Evolutionary conservation across 345 rosid species (phyloP).

Genomic region (Clarkia xantiana): DNA sequence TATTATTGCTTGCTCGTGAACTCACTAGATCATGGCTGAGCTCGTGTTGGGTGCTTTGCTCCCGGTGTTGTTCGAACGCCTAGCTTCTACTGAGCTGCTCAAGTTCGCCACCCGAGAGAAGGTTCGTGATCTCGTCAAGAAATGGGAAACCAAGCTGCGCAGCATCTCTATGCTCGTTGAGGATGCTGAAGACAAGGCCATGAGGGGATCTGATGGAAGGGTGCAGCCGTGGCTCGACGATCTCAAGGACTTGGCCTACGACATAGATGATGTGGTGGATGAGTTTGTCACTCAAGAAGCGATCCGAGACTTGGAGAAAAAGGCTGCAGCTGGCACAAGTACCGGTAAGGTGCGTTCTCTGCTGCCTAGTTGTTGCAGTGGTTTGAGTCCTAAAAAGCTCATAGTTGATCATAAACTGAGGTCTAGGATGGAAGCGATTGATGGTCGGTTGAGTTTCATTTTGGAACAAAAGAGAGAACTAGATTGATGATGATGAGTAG

Average conservation of each 20-base stretch:
- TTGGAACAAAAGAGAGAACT: too few relatives aligned
- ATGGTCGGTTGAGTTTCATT: too few relatives aligned
- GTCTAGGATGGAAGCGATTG: conserved; percentile 6
- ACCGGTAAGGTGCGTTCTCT: background rate
- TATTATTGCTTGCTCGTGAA: too few relatives aligned
- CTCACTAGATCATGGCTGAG: conserved; percentile 4
- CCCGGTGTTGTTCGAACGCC: conserved; percentile 4
- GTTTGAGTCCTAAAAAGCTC: background rate
- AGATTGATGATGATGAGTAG: too few relatives aligned
- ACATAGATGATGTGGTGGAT: too few relatives aligned
- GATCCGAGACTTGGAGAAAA: background rate
- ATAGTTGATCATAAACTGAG: conserved; percentile 8
- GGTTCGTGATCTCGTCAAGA: conserved; percentile 6
- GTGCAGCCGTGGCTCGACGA: too few relatives aligned
- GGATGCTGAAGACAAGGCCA: conserved; percentile 8
- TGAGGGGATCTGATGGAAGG: too few relatives aligned
- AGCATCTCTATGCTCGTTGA: conserved; percentile 5
- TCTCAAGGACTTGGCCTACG: too few relatives aligned
- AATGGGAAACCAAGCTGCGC: conserved; percentile 6
- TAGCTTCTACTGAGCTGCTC: conserved; percentile 10
- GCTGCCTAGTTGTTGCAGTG: background rate
- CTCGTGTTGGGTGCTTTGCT: conserved; percentile 1
- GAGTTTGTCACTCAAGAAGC: background rate
- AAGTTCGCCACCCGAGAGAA: background rate
- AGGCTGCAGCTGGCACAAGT: too few relatives aligned